Base-by-base conservation (phyloP, 768 basidiomycete genomes). In the Kondoa subrosea region DNA sequence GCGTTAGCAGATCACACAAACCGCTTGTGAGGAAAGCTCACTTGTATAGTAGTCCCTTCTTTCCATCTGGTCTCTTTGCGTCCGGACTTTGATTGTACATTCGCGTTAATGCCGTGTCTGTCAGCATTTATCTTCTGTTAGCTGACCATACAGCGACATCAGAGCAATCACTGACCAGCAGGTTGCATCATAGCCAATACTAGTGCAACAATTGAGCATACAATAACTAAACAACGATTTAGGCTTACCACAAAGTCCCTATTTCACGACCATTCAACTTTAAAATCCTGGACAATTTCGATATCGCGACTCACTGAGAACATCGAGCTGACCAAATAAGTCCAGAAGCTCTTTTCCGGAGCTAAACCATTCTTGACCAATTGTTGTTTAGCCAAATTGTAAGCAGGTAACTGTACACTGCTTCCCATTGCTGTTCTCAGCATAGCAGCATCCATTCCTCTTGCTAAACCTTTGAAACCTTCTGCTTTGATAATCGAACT, bases 31-130 rank as follows among this genome's bases (percentile, higher is more conserved):
- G 4, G 30, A 8, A n/a, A n/a, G n/a, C 21, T 30, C n/a, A 67
- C 76, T 82, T 87, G 78, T 97, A 74, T 3, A 74, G 70, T 0
- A 75, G 68, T 0, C 73, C 73, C 57, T 73, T 82, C 72, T 80
- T 85, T 34, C 91, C 91, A 72, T 87, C 81, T 14, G 71, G 72
- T 1, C 87, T 84, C 40, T 85, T 81, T 58, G 79, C 79, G 72
- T 80, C 81, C 0, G 89, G 91, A 12, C 89, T 88, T 80, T 93
- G 95, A 75, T 96, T 96, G 77, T 97, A 99, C 83, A 97, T 85
- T 67, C 95, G 82, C 4, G 95, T 97, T 62, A 97, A 78, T 63
- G 88, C 87, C 84, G 75, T 76, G 58, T 76, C 75, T 69, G 73
- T 33, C 1, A 63, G 64, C 12, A 58, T 59, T 89, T 73, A 21